Conservation (phyloP, 2,329 filamentous ascomycete species). For the Pyricularia sp. region DNA sequence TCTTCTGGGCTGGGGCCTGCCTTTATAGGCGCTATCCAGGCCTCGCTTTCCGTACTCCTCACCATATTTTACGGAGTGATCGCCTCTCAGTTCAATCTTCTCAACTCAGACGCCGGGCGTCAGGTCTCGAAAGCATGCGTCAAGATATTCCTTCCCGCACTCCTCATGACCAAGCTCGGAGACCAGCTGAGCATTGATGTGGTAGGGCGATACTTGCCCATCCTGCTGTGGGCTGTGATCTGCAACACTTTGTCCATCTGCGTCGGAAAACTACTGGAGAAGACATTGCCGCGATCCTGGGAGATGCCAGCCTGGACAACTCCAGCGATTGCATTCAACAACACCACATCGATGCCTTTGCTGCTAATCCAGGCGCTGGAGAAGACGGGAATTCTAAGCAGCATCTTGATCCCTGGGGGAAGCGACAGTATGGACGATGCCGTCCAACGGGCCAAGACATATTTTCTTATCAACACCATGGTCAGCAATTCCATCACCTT, state of each 20-base stretch:
- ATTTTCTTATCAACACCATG: conserved; percentile 57
- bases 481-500: conserved; percentile 56
- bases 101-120: conserved; percentile 25
- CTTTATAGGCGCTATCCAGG: conserved; percentile 27
- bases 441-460: conserved; percentile 51
- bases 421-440: conserved; percentile 33
- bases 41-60: conserved; percentile 35
- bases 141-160: conserved; percentile 34
- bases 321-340: conserved; percentile 37
- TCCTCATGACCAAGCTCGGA: conserved; percentile 36
- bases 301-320: conserved; percentile 36
- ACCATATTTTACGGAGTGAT: conserved; percentile 34
- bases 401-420: conserved; percentile 27
- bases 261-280: conserved; percentile 26
- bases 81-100: conserved; percentile 27
- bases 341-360: conserved; percentile 36
- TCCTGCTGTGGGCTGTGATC: conserved; percentile 30
- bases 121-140: conserved; percentile 36
- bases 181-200: conserved; percentile 26
- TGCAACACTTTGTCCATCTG: conserved; percentile 29
- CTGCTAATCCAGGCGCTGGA: conserved; percentile 31
- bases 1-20: background rate
- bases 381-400: conserved; percentile 44
- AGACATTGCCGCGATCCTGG: conserved; percentile 15
- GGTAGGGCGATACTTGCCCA: conserved; percentile 25